These are phyloP conservation scores for Raddia distichophylla DNA, from an alignment of 176 grass and related monocot genomes.

Conservation along the genomic window DNA sequence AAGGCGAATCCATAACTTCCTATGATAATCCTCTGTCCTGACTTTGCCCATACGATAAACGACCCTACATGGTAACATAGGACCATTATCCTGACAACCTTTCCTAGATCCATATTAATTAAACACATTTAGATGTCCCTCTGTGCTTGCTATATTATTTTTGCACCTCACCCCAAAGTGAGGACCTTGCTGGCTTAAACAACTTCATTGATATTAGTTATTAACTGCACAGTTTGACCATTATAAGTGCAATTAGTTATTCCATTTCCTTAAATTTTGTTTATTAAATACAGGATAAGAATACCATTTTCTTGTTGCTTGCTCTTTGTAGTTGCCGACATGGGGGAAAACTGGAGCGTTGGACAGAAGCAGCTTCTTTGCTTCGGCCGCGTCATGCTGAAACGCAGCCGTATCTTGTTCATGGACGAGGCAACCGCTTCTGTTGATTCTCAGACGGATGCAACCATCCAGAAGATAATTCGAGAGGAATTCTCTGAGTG, in stretches of 20 bases:
- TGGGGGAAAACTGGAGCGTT: conserved; percentile 96
- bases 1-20: not conserved
- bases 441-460: conserved; percentile 83
- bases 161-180: not conserved
- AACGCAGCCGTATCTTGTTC: conserved; percentile 71
- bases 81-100: not conserved
- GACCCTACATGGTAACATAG: not conserved
- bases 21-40: not conserved
- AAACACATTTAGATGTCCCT: not conserved
- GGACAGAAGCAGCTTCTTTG: conserved; percentile 96
- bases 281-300: not conserved
- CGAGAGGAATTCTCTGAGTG: conserved; percentile 73
- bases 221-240: not conserved
- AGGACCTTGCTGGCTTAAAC: not conserved
- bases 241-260: not conserved
- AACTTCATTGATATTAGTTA: not conserved
- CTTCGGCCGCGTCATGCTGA: conserved; percentile 77
- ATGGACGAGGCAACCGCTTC: conserved; percentile 97
- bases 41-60: not conserved
- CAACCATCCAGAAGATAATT: conserved; percentile 81
- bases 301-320: not conserved
- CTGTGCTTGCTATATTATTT: not conserved
- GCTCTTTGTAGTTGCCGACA: conserved; percentile 66
- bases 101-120: not conserved
- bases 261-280: not conserved